These are phyloP conservation scores for Irpex sp. DNA, from an alignment of 1,284 basidiomycete genomes.

Conservation along the genomic window DNA sequence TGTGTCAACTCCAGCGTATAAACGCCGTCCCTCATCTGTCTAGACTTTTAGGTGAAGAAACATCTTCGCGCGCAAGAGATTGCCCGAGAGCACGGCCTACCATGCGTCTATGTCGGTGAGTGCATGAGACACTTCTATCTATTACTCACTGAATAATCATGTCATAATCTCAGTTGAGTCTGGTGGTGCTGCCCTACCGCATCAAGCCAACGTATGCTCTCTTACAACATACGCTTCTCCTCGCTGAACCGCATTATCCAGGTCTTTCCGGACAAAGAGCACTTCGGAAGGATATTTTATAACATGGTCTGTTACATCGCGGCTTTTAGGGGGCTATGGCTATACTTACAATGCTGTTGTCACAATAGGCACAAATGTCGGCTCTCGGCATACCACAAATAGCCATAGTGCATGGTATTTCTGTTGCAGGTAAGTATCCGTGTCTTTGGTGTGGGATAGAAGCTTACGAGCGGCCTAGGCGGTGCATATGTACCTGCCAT, in stretches of 20 bases:
- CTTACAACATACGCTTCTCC: not conserved
- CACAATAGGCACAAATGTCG: constrained; percentile 83
- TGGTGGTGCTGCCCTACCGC: constrained; percentile 89
- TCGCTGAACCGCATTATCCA: constrained; percentile 18
- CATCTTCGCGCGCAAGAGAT: constrained; percentile 93
- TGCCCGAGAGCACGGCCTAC: constrained; percentile 84
- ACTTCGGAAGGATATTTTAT: constrained; percentile 96
- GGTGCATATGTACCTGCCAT: constrained; percentile 95
- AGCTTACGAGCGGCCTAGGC: constrained; percentile 39
- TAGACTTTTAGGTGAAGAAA: constrained; percentile 75
- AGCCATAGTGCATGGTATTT: constrained; percentile 91
- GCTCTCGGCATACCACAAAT: constrained; percentile 90
- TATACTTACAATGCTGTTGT: not conserved
- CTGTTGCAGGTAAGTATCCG: constrained; percentile 67
- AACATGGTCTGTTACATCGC: constrained; percentile 70
- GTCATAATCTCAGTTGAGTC: constrained; percentile 70
- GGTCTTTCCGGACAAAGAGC: constrained; percentile 85
- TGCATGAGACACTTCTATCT: not conserved
- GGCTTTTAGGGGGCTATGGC: not conserved
- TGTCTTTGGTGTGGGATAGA: not conserved
- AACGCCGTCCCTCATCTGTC: constrained; percentile 5
- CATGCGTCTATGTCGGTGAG: constrained; percentile 88
- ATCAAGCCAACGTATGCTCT: constrained; percentile 77
- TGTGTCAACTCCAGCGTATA: not conserved
- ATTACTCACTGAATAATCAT: not conserved